Evolutionary conservation across 2,329 filamentous ascomycete species (phyloP).

Genomic region (Diplodia intermedia): DNA sequence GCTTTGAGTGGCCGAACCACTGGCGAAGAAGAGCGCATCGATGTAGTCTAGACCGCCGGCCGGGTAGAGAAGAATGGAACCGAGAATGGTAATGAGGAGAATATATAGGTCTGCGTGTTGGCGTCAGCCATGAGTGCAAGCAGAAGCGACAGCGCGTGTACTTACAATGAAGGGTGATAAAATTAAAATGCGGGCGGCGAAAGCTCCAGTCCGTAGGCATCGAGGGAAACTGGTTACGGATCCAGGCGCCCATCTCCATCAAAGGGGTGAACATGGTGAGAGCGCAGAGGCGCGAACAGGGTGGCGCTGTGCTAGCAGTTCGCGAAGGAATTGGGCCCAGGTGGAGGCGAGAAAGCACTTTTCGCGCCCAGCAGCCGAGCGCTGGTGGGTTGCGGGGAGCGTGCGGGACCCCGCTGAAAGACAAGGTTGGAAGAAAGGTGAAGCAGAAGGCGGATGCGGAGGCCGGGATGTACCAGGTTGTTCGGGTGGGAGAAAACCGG

Average conservation of each 20-base stretch:
- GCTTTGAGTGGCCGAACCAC: slow-evolving; percentile 86
- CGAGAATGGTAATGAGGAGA: slow-evolving; percentile 72
- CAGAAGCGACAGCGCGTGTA: slow-evolving; percentile 35
- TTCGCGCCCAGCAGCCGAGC: slow-evolving; percentile 3
- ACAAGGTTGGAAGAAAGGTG: slow-evolving; percentile 1
- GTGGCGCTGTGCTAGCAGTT: slow-evolving; percentile 3
- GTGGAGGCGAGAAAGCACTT: neutral
- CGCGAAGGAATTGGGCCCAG: neutral
- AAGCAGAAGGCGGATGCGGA: neutral
- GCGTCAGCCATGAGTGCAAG: slow-evolving; percentile 4
- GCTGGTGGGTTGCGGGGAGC: slow-evolving; percentile 5
- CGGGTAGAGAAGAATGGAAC: slow-evolving; percentile 78
- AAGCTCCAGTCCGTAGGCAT: slow-evolving; percentile 38
- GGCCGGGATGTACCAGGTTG: neutral
- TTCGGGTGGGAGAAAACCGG: neutral
- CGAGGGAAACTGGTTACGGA: slow-evolving; percentile 40
- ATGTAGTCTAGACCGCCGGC: slow-evolving; percentile 73
- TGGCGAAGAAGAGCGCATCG: slow-evolving; percentile 88
- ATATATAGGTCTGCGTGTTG: slow-evolving; percentile 75
- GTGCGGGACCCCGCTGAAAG: slow-evolving; percentile 11
- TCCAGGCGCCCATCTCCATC: slow-evolving; percentile 42
- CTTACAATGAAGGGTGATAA: slow-evolving; percentile 79
- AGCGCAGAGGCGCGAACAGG: neutral
- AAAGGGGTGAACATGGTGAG: slow-evolving; percentile 43
- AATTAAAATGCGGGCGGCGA: slow-evolving; percentile 72